phyloP scores from a whole-genome alignment of 192 early-diverging fungal genomes.

The Chytriomyces sp. region DNA sequence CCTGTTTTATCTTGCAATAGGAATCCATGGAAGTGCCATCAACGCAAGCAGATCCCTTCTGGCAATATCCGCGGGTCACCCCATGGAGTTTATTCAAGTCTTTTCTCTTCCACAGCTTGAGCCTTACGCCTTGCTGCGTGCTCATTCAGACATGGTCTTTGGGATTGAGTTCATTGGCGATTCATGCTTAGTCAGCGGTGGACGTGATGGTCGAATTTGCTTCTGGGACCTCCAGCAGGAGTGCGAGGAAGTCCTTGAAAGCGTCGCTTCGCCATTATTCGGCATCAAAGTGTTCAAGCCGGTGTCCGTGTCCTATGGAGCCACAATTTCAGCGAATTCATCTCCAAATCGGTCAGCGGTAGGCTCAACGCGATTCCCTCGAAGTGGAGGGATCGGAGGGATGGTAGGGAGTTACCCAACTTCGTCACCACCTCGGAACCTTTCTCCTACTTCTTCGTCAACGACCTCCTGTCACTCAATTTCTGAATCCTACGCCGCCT shows the following conservation, averaged over 20 bases:
- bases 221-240: constrained; percentile 52
- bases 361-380: no score
- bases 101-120: constrained; percentile 63
- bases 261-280: not conserved
- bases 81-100: constrained; percentile 60
- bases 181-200: constrained; percentile 59
- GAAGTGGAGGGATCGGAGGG: no score
- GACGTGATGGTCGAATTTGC: constrained; percentile 46
- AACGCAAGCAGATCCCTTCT: constrained; percentile 66
- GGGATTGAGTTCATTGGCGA: constrained; percentile 63
- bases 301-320: no score
- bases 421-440: no score
- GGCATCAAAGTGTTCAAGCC: not conserved
- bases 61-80: constrained; percentile 63
- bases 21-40: constrained; percentile 63
- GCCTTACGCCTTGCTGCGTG: constrained; percentile 58
- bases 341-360: no score
- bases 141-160: constrained; percentile 71
- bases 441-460: no score
- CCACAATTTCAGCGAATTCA: no score
- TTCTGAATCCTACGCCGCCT: not conserved
- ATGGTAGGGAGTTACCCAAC: no score
- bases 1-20: constrained; percentile 49
- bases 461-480: no score
- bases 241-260: not conserved